Conservation (phyloP, 768 basidiomycete genomes). For the Phlegmacium glaucopus region DNA sequence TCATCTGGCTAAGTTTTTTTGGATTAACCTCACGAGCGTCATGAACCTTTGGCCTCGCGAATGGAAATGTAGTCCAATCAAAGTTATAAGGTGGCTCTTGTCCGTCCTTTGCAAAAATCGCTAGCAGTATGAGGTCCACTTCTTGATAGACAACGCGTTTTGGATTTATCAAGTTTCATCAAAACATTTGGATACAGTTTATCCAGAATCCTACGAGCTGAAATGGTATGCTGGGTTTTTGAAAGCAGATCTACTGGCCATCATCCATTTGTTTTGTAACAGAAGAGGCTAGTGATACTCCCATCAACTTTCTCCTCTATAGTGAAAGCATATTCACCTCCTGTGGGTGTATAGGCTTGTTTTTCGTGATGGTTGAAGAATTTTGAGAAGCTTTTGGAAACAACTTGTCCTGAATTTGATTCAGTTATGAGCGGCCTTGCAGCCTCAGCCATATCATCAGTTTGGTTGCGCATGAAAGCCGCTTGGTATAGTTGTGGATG, state of each 20-base stretch:
- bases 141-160: conserved; percentile 16
- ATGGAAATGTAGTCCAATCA: conserved; percentile 16
- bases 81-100: conserved; percentile 13
- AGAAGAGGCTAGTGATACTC: conserved; percentile 23
- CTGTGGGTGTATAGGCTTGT: conserved; percentile 19
- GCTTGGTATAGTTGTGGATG: conserved; percentile 21
- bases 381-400: conserved; percentile 21
- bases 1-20: conserved; percentile 13
- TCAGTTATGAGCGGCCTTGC: conserved; percentile 19
- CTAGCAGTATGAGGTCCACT: conserved; percentile 16
- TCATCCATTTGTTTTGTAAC: conserved; percentile 14
- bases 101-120: conserved; percentile 17
- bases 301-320: conserved; percentile 24
- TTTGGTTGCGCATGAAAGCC: conserved; percentile 9
- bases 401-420: conserved; percentile 13
- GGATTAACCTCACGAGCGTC: conserved; percentile 2
- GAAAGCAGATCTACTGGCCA: conserved; percentile 15
- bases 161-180: conserved; percentile 12
- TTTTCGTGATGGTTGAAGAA: conserved; percentile 24
- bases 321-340: conserved; percentile 14
- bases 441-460: conserved; percentile 15
- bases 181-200: conserved; percentile 15
- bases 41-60: conserved; percentile 14
- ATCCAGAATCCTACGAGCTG: conserved; percentile 17
- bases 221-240: conserved; percentile 13